phyloP scores from a whole-genome alignment of 768 basidiomycete species.

The Hypholoma fasciculare region DNA sequence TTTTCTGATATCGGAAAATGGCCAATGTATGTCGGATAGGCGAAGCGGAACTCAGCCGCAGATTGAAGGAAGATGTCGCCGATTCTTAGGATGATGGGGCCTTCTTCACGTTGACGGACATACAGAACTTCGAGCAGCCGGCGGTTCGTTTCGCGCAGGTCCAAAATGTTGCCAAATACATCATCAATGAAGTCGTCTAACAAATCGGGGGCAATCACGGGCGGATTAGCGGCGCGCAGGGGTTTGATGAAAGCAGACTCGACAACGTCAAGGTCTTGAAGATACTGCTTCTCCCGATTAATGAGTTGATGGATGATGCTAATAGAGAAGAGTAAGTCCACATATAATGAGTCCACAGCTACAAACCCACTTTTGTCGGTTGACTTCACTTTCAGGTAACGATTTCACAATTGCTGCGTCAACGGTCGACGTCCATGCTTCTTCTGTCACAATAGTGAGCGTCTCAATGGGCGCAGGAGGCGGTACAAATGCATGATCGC shows the following conservation, averaged over 20 bases:
- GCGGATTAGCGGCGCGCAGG: constrained; percentile 43
- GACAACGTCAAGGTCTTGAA: constrained; percentile 83
- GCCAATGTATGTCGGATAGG: constrained; percentile 85
- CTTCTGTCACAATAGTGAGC: constrained; percentile 29
- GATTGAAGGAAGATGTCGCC: constrained; percentile 89
- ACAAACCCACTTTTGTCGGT: constrained; percentile 66
- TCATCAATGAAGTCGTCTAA: constrained; percentile 87
- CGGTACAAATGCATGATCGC: constrained; percentile 15
- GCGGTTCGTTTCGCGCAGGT: constrained; percentile 82
- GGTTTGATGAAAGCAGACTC: constrained; percentile 64
- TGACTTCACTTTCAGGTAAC: constrained; percentile 78
- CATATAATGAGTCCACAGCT: background rate
- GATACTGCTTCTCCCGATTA: constrained; percentile 84
- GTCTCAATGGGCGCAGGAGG: constrained; percentile 27
- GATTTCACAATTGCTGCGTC: constrained; percentile 36
- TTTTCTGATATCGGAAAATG: constrained; percentile 86
- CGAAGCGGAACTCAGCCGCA: constrained; percentile 83
- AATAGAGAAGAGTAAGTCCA: background rate
- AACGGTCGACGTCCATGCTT: constrained; percentile 50
- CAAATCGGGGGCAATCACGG: constrained; percentile 45
- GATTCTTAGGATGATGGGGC: constrained; percentile 77
- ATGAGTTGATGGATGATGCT: constrained; percentile 89
- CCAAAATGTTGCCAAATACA: constrained; percentile 87
- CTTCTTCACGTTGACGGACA: constrained; percentile 84
- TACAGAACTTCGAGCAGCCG: constrained; percentile 84